A percentile compares a stretch with the other conserved stretches of the same genome.
phyloP scores from a whole-genome alignment of 148 eudicot genomes.

The Cornus kousa region DNA sequence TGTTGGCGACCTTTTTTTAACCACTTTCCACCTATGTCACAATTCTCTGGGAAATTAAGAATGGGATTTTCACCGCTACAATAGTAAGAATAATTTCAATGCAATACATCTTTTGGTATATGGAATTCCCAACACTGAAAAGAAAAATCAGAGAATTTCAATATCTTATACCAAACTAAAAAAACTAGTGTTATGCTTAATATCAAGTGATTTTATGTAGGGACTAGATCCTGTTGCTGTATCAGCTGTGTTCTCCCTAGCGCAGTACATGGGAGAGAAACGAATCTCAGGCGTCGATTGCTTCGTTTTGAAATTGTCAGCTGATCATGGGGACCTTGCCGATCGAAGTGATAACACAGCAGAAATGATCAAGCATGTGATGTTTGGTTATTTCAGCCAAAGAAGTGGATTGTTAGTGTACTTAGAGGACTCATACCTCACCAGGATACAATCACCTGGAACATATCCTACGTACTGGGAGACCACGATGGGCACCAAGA shows the following conservation, averaged over 20 bases:
- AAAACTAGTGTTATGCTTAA: too few relatives aligned
- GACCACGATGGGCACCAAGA: slow-evolving; percentile 76
- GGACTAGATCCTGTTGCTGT: slow-evolving; percentile 87
- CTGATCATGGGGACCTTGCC: slow-evolving; percentile 66
- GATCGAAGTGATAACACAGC: slow-evolving; percentile 81
- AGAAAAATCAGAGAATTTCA: too few relatives aligned
- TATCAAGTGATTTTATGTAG: slow-evolving; percentile 25
- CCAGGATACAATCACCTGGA: slow-evolving; percentile 85
- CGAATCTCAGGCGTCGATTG: slow-evolving; percentile 59
- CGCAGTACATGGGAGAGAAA: slow-evolving; percentile 93
- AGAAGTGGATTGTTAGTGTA: slow-evolving; percentile 73
- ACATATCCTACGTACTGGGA: slow-evolving; percentile 82
- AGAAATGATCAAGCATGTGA: slow-evolving; percentile 88
- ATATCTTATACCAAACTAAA: too few relatives aligned
- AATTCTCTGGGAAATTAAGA: too few relatives aligned
- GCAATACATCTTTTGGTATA: too few relatives aligned
- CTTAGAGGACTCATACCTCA: slow-evolving; percentile 88
- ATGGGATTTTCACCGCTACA: too few relatives aligned
- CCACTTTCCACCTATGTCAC: too few relatives aligned
- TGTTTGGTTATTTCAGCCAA: slow-evolving; percentile 91
- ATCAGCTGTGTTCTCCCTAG: slow-evolving; percentile 68
- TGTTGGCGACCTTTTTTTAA: neutral
- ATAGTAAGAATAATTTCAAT: too few relatives aligned
- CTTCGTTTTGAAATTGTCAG: slow-evolving; percentile 72
- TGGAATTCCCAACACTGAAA: too few relatives aligned